phyloP scores from a whole-genome alignment of 164 flowering plant genomes.

The Stephania yunnanensis region DNA sequence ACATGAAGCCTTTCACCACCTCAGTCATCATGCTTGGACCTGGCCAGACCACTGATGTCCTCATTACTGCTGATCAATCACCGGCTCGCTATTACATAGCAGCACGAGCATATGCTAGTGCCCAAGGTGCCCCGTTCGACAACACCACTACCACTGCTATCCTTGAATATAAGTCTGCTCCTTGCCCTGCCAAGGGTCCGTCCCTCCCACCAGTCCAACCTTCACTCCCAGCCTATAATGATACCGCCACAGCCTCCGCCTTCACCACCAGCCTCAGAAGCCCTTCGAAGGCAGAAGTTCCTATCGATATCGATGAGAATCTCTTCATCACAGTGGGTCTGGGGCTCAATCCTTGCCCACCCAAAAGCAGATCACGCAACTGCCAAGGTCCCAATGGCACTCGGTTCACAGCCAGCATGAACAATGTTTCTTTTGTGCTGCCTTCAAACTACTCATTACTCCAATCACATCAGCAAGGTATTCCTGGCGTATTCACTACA shows the following conservation, averaged over 20 bases:
- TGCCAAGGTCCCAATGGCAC: conserved; percentile 93
- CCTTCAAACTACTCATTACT: conserved; percentile 65
- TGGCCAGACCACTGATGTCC: conserved; percentile 81
- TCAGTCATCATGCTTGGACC: conserved; percentile 74
- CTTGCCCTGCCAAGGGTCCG: conserved; percentile 20
- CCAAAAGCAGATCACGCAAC: conserved; percentile 40
- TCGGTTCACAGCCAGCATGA: conserved; percentile 86
- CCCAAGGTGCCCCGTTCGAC: conserved; percentile 58
- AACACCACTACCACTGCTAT: conserved; percentile 93
- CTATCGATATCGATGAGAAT: conserved; percentile 47
- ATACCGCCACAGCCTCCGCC: conserved; percentile 56
- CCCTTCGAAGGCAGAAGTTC: conserved; percentile 33
- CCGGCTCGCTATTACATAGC: conserved; percentile 91
- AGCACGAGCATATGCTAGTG: conserved; percentile 60
- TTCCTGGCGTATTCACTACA: conserved; percentile 60
- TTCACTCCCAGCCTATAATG: conserved; percentile 62
- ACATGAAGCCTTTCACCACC: conserved; percentile 63
- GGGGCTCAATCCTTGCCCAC: conserved; percentile 63
- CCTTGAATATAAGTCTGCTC: conserved; percentile 50
- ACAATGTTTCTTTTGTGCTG: conserved; percentile 72
- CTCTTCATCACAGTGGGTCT: conserved; percentile 74
- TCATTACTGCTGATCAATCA: conserved; percentile 62
- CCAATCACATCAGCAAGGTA: conserved; percentile 55
- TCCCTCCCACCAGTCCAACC: conserved; percentile 50
- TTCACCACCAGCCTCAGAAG: conserved; percentile 43